phyloP scores from a whole-genome alignment of 306 rosid species.

The Pterocarpus santalinus region DNA sequence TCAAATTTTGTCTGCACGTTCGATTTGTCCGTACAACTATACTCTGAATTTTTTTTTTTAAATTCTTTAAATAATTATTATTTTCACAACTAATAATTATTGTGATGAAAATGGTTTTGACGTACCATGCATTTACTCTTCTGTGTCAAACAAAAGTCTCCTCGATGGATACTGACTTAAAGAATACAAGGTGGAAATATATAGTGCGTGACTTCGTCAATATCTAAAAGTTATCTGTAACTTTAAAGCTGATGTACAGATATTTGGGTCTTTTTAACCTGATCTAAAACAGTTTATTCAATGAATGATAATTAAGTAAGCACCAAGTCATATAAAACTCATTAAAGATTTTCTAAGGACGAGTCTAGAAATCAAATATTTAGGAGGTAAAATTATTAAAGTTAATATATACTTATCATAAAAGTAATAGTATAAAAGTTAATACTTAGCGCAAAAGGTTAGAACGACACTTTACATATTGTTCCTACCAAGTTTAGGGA shows the following conservation, averaged over 20 bases:
- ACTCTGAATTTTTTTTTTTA: no score
- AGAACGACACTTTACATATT: no score
- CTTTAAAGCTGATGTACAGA: not conserved
- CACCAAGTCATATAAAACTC: not conserved
- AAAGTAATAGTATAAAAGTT: no score
- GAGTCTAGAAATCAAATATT: not conserved
- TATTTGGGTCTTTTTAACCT: not conserved
- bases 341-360: not conserved
- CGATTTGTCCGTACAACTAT: constrained; percentile 23
- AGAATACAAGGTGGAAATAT: not conserved
- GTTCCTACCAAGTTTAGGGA: no score
- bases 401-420: no score
- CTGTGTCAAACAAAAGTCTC: not conserved
- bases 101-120: no score
- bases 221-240: not conserved
- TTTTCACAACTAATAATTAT: no score
- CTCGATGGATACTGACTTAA: not conserved
- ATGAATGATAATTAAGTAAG: not conserved
- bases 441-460: no score
- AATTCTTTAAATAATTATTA: no score
- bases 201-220: not conserved
- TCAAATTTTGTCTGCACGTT: constrained; percentile 29
- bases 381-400: no score
- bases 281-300: not conserved
- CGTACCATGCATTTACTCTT: no score